phyloP scores from a whole-genome alignment of 1,139 yeast genomes.

The Suhomyces bokatorum region DNA sequence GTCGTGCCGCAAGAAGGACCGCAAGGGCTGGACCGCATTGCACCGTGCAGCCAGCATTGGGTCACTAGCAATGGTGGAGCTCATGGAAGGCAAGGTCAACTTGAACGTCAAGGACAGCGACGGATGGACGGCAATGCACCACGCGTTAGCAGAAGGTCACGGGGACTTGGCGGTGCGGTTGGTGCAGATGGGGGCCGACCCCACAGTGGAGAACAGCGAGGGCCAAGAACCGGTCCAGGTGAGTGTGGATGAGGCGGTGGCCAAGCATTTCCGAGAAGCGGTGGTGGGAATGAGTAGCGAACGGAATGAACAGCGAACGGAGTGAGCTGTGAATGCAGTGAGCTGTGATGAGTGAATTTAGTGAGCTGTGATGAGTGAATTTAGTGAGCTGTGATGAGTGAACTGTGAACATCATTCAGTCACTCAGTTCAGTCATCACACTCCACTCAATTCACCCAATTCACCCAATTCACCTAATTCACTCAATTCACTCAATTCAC shows the following conservation, averaged over 20 bases:
- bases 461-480: too few species aligned
- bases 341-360: too few species aligned
- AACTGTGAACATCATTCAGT: too few species aligned
- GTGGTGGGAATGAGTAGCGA: too few species aligned
- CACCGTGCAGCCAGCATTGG: slow-evolving; percentile 89
- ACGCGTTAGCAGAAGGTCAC: slow-evolving; percentile 90
- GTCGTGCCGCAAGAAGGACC: slow-evolving; percentile 65
- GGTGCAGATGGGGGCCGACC: slow-evolving; percentile 69
- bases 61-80: slow-evolving; percentile 51
- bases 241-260: slow-evolving; percentile 61
- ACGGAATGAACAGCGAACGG: too few species aligned
- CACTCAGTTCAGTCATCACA: too few species aligned
- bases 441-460: too few species aligned
- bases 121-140: slow-evolving; percentile 89
- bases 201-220: slow-evolving; percentile 45
- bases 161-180: slow-evolving; percentile 71
- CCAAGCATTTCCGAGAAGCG: slow-evolving; percentile 32
- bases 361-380: too few species aligned
- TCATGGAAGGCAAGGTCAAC: slow-evolving; percentile 57
- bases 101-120: slow-evolving; percentile 65
- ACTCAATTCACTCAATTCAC: too few species aligned
- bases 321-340: too few species aligned
- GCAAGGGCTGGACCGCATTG: slow-evolving; percentile 62
- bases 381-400: too few species aligned
- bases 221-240: slow-evolving; percentile 63